phyloP scores from a whole-genome alignment of 495 filamentous ascomycete genomes.

The Venustampulla echinocandica region DNA sequence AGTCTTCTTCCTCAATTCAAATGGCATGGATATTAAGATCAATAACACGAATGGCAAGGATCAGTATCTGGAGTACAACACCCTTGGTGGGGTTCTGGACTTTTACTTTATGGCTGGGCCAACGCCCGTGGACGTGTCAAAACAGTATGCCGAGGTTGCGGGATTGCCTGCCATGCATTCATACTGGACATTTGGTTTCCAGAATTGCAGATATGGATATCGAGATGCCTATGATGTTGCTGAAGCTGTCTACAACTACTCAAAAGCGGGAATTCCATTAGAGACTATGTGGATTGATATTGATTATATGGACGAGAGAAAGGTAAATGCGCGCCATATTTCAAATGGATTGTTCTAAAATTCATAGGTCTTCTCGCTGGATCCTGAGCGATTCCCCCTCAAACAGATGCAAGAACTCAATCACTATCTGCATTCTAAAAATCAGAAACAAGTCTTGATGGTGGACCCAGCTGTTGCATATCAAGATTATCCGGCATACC shows the following conservation, averaged over 20 bases:
- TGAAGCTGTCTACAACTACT: constrained; percentile 75
- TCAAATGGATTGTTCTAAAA: not conserved
- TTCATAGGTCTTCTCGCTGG: constrained; percentile 59
- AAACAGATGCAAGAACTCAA: constrained; percentile 60
- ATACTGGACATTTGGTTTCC: constrained; percentile 79
- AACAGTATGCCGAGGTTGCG: constrained; percentile 65
- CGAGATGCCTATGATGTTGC: constrained; percentile 68
- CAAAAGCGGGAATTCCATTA: constrained; percentile 62
- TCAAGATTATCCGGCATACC: constrained; percentile 51
- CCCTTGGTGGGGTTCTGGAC: constrained; percentile 71
- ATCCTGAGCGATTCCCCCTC: constrained; percentile 63
- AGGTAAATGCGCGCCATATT: constrained; percentile 22
- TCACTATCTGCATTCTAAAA: constrained; percentile 57
- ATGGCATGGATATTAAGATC: constrained; percentile 85
- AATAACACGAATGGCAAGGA: constrained; percentile 49
- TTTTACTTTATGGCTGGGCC: constrained; percentile 79
- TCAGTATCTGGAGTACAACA: constrained; percentile 81
- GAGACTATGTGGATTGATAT: constrained; percentile 92
- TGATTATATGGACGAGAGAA: constrained; percentile 63
- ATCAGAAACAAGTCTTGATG: constrained; percentile 82
- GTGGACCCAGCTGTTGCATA: constrained; percentile 77
- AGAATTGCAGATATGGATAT: constrained; percentile 80
- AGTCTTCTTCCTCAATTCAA: constrained; percentile 74
- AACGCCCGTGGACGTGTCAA: constrained; percentile 57
- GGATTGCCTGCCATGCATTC: constrained; percentile 69